These are phyloP conservation scores for Geotrichum aggregatum DNA, from an alignment of 1,139 yeast species.

Conservation along the genomic window DNA sequence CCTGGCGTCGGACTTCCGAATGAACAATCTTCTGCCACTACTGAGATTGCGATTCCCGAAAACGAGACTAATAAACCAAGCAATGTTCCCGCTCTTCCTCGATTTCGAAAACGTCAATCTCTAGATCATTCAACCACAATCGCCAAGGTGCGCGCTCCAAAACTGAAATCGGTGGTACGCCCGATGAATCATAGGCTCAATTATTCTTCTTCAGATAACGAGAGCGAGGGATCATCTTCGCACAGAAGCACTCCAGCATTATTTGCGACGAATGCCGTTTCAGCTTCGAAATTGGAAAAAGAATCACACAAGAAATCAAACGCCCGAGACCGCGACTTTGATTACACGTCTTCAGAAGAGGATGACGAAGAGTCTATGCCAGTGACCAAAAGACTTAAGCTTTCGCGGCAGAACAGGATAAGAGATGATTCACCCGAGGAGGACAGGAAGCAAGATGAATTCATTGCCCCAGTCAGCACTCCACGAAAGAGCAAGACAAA, in stretches of 20 bases:
- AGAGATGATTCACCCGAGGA: conserved; percentile 1
- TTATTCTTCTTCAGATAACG: conserved; percentile 49
- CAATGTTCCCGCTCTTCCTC: conserved; percentile 42
- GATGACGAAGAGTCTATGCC: conserved; percentile 23
- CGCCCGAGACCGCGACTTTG: conserved; percentile 20
- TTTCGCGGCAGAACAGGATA: neutral
- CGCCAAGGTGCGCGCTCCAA: conserved; percentile 25
- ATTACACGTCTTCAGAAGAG: conserved; percentile 30
- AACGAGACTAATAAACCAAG: neutral
- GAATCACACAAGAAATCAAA: conserved; percentile 1
- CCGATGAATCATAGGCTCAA: conserved; percentile 77
- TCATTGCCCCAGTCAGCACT: neutral
- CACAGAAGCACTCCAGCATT: conserved; percentile 35
- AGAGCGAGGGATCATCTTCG: conserved; percentile 42
- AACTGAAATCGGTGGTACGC: conserved; percentile 35
- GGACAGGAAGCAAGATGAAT: too few relatives aligned
- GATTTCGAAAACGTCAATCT: conserved; percentile 46
- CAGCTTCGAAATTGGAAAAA: conserved; percentile 1
- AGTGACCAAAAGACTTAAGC: neutral
- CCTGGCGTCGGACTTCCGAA: conserved; percentile 26
- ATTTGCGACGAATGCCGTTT: conserved; percentile 23
- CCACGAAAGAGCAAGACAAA: neutral
- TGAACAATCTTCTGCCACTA: conserved; percentile 22
- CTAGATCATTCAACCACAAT: conserved; percentile 2
- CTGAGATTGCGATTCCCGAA: conserved; percentile 31